phyloP scores from a whole-genome alignment of 768 basidiomycete genomes.

The Cyathus striatus region DNA sequence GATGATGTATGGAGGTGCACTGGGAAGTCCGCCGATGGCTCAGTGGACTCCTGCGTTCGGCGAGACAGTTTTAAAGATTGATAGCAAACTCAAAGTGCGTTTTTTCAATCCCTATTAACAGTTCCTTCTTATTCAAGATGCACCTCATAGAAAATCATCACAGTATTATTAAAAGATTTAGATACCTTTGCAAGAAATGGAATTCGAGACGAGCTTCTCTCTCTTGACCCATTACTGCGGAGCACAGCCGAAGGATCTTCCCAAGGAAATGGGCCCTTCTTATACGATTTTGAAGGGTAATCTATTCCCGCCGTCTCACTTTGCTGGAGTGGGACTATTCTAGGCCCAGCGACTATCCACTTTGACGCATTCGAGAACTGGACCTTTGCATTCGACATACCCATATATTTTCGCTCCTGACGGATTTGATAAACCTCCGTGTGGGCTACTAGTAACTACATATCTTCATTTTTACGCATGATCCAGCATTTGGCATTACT shows the following conservation, averaged over 20 bases:
- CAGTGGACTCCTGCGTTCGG: conserved; percentile 58
- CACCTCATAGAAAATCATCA: conserved; percentile 73
- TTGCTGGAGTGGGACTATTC: conserved; percentile 5
- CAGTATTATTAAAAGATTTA: conserved; percentile 73
- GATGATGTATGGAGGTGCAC: conserved; percentile 20
- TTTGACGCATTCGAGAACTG: too few species aligned
- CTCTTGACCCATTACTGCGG: conserved; percentile 72
- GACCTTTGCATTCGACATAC: too few species aligned
- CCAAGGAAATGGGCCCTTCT: conserved; percentile 17
- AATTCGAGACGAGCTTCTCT: conserved; percentile 79
- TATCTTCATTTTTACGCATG: too few species aligned
- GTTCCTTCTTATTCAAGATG: background rate
- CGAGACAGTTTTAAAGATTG: conserved; percentile 77
- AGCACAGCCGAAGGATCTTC: conserved; percentile 42
- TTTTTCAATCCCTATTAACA: background rate
- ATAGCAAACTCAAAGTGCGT: conserved; percentile 78
- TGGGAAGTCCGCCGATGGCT: conserved; percentile 42
- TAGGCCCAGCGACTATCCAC: too few species aligned
- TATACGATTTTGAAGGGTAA: conserved; percentile 28
- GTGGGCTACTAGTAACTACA: too few species aligned
- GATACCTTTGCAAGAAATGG: conserved; percentile 76
- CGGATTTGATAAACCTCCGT: too few species aligned
- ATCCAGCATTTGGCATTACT: too few species aligned
- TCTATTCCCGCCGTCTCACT: conserved; percentile 3
- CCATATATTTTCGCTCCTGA: too few species aligned